Conservation (phyloP, 1,139 yeast genomes). For the Lodderomyces parapsilosis region DNA sequence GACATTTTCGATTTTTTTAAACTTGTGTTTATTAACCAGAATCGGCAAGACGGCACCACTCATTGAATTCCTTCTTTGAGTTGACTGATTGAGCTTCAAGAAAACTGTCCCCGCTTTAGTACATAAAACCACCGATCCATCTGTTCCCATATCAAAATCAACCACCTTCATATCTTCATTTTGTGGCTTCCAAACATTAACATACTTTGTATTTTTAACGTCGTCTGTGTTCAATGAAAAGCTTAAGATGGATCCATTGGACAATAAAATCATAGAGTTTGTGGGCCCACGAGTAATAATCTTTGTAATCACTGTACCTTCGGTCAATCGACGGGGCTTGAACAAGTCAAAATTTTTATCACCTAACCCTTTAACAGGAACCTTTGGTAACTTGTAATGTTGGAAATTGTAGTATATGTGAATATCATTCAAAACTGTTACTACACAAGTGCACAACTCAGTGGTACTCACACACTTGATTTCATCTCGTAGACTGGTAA, state of each 20-base stretch:
- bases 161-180: constrained; percentile 47
- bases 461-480: constrained; percentile 63
- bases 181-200: constrained; percentile 53
- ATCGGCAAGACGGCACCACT: constrained; percentile 23
- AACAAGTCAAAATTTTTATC: constrained; percentile 52
- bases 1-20: constrained; percentile 51
- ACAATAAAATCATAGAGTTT: constrained; percentile 43
- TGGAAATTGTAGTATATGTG: constrained; percentile 61
- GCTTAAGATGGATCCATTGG: constrained; percentile 50
- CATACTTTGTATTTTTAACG: constrained; percentile 34
- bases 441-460: constrained; percentile 70
- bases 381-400: constrained; percentile 48
- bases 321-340: constrained; percentile 50
- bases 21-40: constrained; percentile 42
- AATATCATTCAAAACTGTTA: constrained; percentile 58
- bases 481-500: constrained; percentile 44
- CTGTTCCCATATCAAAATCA: constrained; percentile 67
- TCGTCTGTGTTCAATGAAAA: constrained; percentile 32
- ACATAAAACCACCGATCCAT: constrained; percentile 68
- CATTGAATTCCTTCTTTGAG: constrained; percentile 27
- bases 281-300: constrained; percentile 35
- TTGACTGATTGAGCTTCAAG: constrained; percentile 20
- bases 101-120: constrained; percentile 69
- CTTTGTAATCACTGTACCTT: constrained; percentile 33
- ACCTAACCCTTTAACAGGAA: constrained; percentile 29